Percentiles rank a stretch among this genome's conserved stretches.
These are phyloP conservation scores for Penicillium paxilli DNA, from an alignment of 495 filamentous ascomycete species.

Conservation along the genomic window DNA sequence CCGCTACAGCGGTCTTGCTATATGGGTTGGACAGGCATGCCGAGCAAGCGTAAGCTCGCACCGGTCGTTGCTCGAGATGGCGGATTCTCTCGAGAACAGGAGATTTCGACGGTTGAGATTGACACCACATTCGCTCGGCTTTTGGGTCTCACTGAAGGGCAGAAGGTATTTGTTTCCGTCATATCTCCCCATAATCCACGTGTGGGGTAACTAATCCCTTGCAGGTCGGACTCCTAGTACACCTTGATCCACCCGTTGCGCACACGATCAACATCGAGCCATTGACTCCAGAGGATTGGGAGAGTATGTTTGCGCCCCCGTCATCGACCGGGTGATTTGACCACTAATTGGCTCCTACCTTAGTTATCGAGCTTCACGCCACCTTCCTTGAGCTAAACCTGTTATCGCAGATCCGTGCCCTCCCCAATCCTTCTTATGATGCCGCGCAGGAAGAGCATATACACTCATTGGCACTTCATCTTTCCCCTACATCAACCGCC, in stretches of 20 bases:
- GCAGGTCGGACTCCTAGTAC: constrained; percentile 67
- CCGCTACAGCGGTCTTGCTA: constrained; percentile 68
- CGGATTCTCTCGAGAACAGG: constrained; percentile 64
- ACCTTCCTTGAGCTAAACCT: constrained; percentile 93
- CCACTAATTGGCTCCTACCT: constrained; percentile 8
- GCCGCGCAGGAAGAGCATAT: constrained; percentile 46
- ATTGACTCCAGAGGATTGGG: constrained; percentile 92
- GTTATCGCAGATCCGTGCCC: constrained; percentile 85
- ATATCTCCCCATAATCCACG: not conserved
- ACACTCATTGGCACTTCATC: constrained; percentile 87
- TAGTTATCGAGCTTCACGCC: constrained; percentile 93
- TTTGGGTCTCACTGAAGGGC: constrained; percentile 77
- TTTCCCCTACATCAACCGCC: constrained; percentile 93
- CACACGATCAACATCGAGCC: constrained; percentile 96
- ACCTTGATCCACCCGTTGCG: constrained; percentile 85
- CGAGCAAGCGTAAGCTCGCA: constrained; percentile 77
- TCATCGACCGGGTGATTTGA: not conserved
- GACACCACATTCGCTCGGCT: constrained; percentile 86
- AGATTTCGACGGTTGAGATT: constrained; percentile 76
- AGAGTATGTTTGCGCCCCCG: constrained; percentile 52
- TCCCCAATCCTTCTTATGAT: constrained; percentile 77
- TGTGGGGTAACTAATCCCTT: constrained; percentile 24
- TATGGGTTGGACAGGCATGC: constrained; percentile 96
- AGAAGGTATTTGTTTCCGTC: constrained; percentile 61
- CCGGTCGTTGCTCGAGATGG: constrained; percentile 73